A percentile compares a stretch with the other conserved stretches of the same genome.
Evolutionary conservation across 2,329 filamentous ascomycete species (phyloP).

Genomic region (Coniochaeta prunicola): DNA sequence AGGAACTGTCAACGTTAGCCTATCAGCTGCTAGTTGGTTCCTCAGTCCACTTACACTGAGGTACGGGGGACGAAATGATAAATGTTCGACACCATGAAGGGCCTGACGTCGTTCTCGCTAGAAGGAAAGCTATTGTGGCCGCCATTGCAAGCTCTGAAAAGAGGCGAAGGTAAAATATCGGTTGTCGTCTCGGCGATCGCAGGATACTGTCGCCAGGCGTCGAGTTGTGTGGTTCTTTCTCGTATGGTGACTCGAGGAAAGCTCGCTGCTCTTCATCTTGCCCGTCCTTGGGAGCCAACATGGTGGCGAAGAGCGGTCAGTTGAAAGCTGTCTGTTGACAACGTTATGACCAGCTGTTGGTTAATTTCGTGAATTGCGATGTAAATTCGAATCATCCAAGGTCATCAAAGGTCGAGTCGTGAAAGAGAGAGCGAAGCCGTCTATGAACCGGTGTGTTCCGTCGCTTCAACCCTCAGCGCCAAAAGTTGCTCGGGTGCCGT

Average conservation of each 20-base stretch:
- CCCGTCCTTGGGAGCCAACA: slow-evolving; percentile 11
- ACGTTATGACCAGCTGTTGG: background rate
- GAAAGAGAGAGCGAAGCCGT: too few relatives aligned
- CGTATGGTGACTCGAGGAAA: slow-evolving; percentile 14
- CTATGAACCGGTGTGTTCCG: background rate
- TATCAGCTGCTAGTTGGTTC: slow-evolving; percentile 4
- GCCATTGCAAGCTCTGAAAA: slow-evolving; percentile 23
- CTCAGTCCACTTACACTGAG: slow-evolving; percentile 17
- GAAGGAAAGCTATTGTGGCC: slow-evolving; percentile 16
- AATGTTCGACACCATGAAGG: slow-evolving; percentile 6
- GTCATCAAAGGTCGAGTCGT: background rate
- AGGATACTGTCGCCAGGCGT: slow-evolving; percentile 6
- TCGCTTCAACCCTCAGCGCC: background rate
- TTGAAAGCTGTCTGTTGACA: background rate
- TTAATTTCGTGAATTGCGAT: too few relatives aligned
- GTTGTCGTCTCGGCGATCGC: background rate
- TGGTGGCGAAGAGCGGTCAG: background rate
- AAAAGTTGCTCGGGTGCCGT: background rate
- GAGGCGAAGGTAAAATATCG: slow-evolving; percentile 18
- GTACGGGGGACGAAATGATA: slow-evolving; percentile 18
- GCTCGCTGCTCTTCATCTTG: slow-evolving; percentile 21
- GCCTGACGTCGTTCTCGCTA: slow-evolving; percentile 11
- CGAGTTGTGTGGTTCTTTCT: background rate
- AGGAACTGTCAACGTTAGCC: slow-evolving; percentile 18
- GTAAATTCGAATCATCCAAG: background rate